These are phyloP conservation scores for Canavalia gladiata DNA, from an alignment of 306 rosid species.

Conservation along the genomic window DNA sequence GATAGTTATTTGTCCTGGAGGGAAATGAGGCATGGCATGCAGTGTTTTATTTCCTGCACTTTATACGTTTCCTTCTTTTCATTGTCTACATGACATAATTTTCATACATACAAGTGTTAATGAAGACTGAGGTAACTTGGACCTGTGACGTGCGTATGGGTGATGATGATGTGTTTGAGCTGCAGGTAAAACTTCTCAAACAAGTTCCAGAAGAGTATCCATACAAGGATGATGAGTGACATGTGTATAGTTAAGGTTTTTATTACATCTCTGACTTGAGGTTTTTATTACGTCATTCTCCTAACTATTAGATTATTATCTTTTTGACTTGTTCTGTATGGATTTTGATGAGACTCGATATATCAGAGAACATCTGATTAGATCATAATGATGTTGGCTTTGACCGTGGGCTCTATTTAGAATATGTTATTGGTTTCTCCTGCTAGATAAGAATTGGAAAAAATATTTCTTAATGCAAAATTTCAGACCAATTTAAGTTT, in stretches of 20 bases:
- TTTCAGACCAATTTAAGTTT: no score
- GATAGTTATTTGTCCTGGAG: no score
- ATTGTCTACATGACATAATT: background rate
- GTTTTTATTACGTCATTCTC: background rate
- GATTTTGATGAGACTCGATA: no score
- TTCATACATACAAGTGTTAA: slow-evolving; percentile 69
- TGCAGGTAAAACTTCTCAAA: slow-evolving; percentile 94
- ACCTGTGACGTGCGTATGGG: slow-evolving; percentile 90
- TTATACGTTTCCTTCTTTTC: background rate
- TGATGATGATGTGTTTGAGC: slow-evolving; percentile 90
- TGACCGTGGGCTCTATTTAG: slow-evolving; percentile 22
- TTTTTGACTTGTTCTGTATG: slow-evolving; percentile 5
- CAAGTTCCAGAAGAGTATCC: slow-evolving; percentile 98
- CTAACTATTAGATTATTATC: slow-evolving; percentile 38
- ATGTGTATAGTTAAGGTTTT: slow-evolving; percentile 42
- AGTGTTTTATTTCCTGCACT: background rate
- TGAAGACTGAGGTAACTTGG: slow-evolving; percentile 97
- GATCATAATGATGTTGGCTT: slow-evolving; percentile 16
- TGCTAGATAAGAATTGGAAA: background rate
- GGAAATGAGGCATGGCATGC: no score
- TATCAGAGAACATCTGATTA: slow-evolving; percentile 24
- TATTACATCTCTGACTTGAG: background rate
- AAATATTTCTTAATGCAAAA: background rate
- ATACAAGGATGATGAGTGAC: slow-evolving; percentile 92
- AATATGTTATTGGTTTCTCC: slow-evolving; percentile 12